A percentile compares a stretch with the other conserved stretches of the same genome.
These are phyloP conservation scores for Monilinia fructicola DNA, from an alignment of 2,329 filamentous ascomycete genomes.

Conservation along the genomic window DNA sequence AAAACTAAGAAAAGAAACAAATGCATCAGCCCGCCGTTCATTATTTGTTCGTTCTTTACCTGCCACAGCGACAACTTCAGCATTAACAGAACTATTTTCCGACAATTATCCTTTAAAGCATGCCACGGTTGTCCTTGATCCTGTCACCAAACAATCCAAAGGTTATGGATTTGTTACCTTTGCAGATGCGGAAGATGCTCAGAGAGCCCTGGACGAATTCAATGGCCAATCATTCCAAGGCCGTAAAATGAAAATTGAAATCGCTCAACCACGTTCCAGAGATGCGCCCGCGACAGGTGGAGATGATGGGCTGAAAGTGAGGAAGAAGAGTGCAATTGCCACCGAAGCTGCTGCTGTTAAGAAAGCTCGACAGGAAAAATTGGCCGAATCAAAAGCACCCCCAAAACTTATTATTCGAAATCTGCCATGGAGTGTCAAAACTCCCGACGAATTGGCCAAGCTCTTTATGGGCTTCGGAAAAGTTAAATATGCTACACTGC, in stretches of 20 bases:
- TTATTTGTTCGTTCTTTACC: conserved; percentile 91
- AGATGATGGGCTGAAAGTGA: conserved; percentile 36
- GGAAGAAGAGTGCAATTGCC: conserved; percentile 39
- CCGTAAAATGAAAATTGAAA: conserved; percentile 78
- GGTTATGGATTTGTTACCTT: conserved; percentile 98
- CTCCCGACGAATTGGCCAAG: conserved; percentile 71
- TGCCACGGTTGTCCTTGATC: conserved; percentile 86
- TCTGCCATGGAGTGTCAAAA: conserved; percentile 93
- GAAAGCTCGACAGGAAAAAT: conserved; percentile 58
- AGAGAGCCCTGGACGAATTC: conserved; percentile 76
- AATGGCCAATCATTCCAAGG: conserved; percentile 77
- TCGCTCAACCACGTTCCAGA: conserved; percentile 82
- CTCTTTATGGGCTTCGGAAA: conserved; percentile 89
- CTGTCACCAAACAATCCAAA: conserved; percentile 79
- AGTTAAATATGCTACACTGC: conserved; percentile 82
- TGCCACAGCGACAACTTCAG: conserved; percentile 73
- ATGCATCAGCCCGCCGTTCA: conserved; percentile 53
- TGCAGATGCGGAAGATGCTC: conserved; percentile 86
- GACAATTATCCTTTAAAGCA: conserved; percentile 94
- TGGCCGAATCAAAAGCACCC: conserved; percentile 59
- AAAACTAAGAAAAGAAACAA: conserved; percentile 58
- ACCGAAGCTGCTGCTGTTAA: conserved; percentile 47
- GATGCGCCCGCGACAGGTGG: conserved; percentile 54
- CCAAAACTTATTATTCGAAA: conserved; percentile 88
- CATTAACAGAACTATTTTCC: conserved; percentile 85